These are phyloP conservation scores for Lomentospora prolificans DNA, from an alignment of 2,329 filamentous ascomycete genomes.

Conservation along the genomic window DNA sequence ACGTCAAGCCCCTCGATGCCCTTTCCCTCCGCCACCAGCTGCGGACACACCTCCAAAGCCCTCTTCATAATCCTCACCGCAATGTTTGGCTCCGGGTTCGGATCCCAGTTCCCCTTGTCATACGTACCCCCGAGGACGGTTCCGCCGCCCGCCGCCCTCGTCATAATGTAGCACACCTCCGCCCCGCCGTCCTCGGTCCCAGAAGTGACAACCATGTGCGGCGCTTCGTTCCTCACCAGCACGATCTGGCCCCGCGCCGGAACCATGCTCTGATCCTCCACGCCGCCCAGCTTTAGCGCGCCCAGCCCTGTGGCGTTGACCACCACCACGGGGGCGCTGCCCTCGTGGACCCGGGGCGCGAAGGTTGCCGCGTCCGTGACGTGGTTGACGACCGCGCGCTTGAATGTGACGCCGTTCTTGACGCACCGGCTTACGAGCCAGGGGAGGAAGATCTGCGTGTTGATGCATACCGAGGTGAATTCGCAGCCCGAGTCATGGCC, in stretches of 20 bases:
- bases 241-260: conserved; percentile 79
- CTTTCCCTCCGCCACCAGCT: conserved; percentile 51
- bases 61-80: conserved; percentile 77
- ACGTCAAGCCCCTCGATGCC: conserved; percentile 66
- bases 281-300: conserved; percentile 67
- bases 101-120: conserved; percentile 70
- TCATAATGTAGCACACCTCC: conserved; percentile 76
- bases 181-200: conserved; percentile 64
- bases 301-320: conserved; percentile 81
- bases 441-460: conserved; percentile 76
- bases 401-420: conserved; percentile 59
- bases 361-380: conserved; percentile 54
- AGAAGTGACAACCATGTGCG: conserved; percentile 59
- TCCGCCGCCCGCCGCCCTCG: conserved; percentile 67
- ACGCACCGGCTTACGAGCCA: conserved; percentile 77
- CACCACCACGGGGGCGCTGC: no score
- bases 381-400: conserved; percentile 55
- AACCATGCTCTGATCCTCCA: conserved; percentile 61
- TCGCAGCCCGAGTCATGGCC: conserved; percentile 62
- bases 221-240: conserved; percentile 68
- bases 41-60: conserved; percentile 54
- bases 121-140: conserved; percentile 83
- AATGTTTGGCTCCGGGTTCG: conserved; percentile 67
- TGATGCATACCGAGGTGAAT: conserved; percentile 85
- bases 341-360: no score